Conservation (phyloP, 331 rosid species). For the Stylosanthes scabra region DNA sequence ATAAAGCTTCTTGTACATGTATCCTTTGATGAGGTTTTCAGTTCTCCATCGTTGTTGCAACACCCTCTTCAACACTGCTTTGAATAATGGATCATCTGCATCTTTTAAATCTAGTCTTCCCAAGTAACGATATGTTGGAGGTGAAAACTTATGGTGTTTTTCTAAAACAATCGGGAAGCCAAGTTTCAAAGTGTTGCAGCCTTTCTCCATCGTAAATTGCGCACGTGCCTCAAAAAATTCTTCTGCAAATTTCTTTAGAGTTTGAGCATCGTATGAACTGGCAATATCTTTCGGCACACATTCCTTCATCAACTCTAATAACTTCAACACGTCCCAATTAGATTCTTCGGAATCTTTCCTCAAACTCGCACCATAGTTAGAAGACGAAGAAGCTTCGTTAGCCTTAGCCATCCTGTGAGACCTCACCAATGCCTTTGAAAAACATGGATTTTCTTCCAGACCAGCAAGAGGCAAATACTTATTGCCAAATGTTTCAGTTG, state of each 20-base stretch:
- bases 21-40: no score
- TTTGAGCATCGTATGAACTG: not conserved
- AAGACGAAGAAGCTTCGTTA: constrained; percentile 2
- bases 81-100: constrained; percentile 12
- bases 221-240: no score
- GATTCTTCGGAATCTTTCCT: constrained; percentile 23
- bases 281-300: not conserved
- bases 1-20: no score
- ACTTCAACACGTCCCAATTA: not conserved
- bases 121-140: not conserved
- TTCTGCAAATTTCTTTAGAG: no score
- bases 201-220: not conserved
- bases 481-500: not conserved
- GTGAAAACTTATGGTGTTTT: not conserved
- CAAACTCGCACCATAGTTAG: constrained; percentile 17
- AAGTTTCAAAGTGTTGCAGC: not conserved
- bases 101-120: constrained; percentile 16
- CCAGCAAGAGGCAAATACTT: not conserved
- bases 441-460: not conserved
- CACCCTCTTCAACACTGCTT: not conserved
- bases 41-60: not conserved
- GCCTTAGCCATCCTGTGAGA: not conserved
- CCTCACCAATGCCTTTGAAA: not conserved
- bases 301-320: not conserved
- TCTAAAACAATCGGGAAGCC: constrained; percentile 9